Evolutionary conservation across 306 rosid genomes (phyloP).

Genomic region (Trifolium repens): DNA sequence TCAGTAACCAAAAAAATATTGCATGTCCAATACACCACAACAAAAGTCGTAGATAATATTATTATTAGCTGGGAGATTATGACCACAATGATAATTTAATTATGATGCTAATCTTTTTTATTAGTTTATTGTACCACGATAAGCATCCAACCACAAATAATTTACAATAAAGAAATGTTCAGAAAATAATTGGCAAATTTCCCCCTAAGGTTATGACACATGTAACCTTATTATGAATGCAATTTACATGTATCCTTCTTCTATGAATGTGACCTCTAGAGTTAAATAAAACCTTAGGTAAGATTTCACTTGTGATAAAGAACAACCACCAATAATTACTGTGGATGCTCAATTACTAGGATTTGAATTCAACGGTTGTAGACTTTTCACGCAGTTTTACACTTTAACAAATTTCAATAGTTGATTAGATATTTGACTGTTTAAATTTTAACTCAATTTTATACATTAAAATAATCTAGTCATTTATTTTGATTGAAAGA

Average conservation of each 20-base stretch:
- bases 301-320: not conserved
- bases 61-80: conserved; percentile 17
- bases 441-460: no score
- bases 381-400: no score
- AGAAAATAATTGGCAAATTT: conserved; percentile 13
- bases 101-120: not conserved
- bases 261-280: not conserved
- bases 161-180: not conserved
- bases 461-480: no score
- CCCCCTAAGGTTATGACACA: not conserved
- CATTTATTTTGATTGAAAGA: no score
- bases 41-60: conserved; percentile 25
- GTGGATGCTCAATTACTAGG: not conserved
- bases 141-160: conserved; percentile 29
- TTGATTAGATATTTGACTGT: no score
- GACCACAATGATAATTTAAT: conserved; percentile 25
- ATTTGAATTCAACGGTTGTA: no score
- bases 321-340: not conserved
- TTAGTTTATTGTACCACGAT: conserved; percentile 18
- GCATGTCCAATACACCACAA: conserved; percentile 37
- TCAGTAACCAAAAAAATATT: no score
- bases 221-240: not conserved
- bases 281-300: not conserved
- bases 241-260: not conserved
- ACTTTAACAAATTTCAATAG: no score